Evolutionary conservation across 208 protist species (phyloP), one percentile per base, ranked within the genome.

Genomic region (Endotrypanum monterogeii): DNA sequence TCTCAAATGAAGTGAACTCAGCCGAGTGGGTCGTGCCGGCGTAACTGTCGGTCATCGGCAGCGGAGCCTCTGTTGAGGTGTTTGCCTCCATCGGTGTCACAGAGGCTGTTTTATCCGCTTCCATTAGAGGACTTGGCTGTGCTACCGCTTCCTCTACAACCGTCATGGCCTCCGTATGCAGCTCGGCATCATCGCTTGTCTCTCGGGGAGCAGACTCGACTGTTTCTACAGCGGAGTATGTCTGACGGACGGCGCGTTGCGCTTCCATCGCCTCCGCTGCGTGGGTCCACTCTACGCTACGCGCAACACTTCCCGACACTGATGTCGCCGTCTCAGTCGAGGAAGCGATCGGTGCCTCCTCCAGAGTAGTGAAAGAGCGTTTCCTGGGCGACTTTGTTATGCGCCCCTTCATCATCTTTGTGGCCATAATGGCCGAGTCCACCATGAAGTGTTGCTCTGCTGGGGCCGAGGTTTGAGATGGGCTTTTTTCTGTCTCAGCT

Each of bases 331-430:
- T 9, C 37, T 35, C 51, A 4, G 20, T 60, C 16, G 32, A n/a
- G 51, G 16, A 20, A 28, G 67, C 32, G 28, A 12, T 11, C 52
- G 67, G 52, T 32, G 37, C 48, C 35, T 71, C 67, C 37, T 71
- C 67, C 32, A 60, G 51, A 20, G 51, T 32, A 30, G 51, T 52
- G 48, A 71, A 71, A 35, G 60, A 71, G 25, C 67, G 48, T 9
- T 55, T 51, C 32, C 16, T 60, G 25, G 25, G 50, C 48, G 48
- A 48, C 51, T 39, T 30, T 28, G 67, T 44, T 11, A 71, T 48
- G 46, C 46, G 44, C n/a, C 28, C 25, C 62, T 54, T 67, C 62
- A 7, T 23, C 14, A 37, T 52, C 62, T 25, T 52, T 2, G 62
- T 35, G 9, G 62, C 62, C 25, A 7, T 28, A 28, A 16, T 32